Evolutionary conservation across 305 asterid genomes (phyloP).

Genomic region (Fraxinus nigra): DNA sequence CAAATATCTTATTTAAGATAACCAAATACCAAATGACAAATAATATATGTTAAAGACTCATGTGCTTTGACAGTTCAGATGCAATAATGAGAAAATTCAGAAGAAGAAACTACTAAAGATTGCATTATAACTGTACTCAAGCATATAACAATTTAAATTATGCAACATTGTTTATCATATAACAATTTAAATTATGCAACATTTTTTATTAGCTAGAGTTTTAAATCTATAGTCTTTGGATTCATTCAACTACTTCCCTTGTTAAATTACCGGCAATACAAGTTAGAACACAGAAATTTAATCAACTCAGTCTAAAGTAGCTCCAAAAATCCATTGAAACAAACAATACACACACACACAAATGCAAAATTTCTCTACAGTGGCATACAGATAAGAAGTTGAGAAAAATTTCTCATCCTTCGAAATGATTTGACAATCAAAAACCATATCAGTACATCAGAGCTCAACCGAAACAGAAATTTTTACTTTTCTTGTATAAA

Average conservation of each 20-base stretch:
- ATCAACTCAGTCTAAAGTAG: not conserved
- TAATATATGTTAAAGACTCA: not conserved
- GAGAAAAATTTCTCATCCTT: not conserved
- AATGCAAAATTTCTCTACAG: not conserved
- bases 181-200: not conserved
- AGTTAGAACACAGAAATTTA: not conserved
- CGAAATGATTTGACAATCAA: not conserved
- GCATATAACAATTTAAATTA: not conserved
- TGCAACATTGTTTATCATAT: not conserved
- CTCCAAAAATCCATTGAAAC: slow-evolving; percentile 1
- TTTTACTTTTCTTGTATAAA: not conserved
- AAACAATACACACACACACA: not conserved
- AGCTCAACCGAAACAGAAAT: not conserved
- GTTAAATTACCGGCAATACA: not conserved
- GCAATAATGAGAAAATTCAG: not conserved
- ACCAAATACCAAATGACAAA: not conserved
- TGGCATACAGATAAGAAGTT: not conserved
- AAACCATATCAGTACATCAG: not conserved
- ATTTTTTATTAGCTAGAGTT: not conserved
- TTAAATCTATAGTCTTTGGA: not conserved
- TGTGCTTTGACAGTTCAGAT: not conserved
- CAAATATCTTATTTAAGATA: not conserved
- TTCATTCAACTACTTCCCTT: not conserved
- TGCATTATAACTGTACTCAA: not conserved
- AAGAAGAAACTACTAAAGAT: slow-evolving; percentile 1